Evolutionary conservation across 257 asterid species (phyloP), one percentile per base, ranked within the genome.

Genomic region (Leonotis leonurus): DNA sequence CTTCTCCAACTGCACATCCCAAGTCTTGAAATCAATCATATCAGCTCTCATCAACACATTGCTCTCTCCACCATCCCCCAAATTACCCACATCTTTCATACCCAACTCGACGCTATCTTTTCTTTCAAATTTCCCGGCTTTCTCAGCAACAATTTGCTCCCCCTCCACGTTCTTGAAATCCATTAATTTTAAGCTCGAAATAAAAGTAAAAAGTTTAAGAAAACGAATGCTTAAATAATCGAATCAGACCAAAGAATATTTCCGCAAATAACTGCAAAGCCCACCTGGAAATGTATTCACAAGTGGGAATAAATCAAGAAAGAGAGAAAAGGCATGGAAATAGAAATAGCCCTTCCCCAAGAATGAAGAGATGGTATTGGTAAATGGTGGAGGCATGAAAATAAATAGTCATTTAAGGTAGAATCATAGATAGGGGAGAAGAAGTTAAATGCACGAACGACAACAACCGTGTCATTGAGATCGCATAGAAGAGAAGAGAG

Each of bases 1-100:
- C 75, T 78, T 83, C 62, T 83, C 86, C 66, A 83, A 25, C 36
- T 74, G 78, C 16, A 81, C 73, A 74, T 83, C 90, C 87, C 85
- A 80, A 5, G 72, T 67, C 76, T 78, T 83, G 76, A 83, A 81
- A 78, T 83, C 87, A 72, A 83, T 80, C 79, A 39, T 70, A 62
- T 83, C 90, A 30, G 90, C 90, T 69, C 90, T 74, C 78, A 80
- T 39, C 40, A 73, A 71, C 64, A 69, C 71, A 55, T 16, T 57
- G 29, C 59, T 44, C 33, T 49, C 71, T 49, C 24, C 32, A n/a
- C 52, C 40, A 14, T 58, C 65, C 25, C 53, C 57, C 1, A 17
- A 40, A 29, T 46, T 17, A 24, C 20, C 56, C 54, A 13, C 50
- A 58, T 46, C 72, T 22, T 40, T 50, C n/a, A n/a, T n/a, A n/a